These are phyloP conservation scores for Yamadazyma taylorii DNA, from an alignment of 1,139 yeast genomes.

Conservation along the genomic window DNA sequence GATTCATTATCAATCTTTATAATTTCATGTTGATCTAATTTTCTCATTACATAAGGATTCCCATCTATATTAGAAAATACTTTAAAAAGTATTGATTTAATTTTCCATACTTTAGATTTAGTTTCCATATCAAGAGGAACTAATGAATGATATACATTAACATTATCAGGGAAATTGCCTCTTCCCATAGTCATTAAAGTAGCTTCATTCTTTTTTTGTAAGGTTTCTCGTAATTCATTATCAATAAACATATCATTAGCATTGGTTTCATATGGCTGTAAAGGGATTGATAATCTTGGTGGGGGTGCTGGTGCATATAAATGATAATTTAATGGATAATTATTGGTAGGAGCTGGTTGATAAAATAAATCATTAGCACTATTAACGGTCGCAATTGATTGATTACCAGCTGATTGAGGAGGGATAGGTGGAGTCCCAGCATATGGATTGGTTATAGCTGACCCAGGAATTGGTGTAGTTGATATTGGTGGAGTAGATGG, in stretches of 20 bases:
- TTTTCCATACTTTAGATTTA: constrained; percentile 56
- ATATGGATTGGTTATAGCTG: constrained; percentile 7
- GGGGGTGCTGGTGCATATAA: constrained; percentile 89
- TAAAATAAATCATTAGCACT: constrained; percentile 14
- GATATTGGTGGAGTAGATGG: constrained; percentile 4
- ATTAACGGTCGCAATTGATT: constrained; percentile 6
- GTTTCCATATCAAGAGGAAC: constrained; percentile 77
- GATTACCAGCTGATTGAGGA: constrained; percentile 8
- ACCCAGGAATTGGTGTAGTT: constrained; percentile 6
- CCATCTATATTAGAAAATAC: constrained; percentile 83
- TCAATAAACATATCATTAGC: constrained; percentile 72
- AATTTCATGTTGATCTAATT: constrained; percentile 52
- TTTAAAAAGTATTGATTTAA: constrained; percentile 68
- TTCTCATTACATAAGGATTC: constrained; percentile 68
- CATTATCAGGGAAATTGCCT: constrained; percentile 68
- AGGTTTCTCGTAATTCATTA: constrained; percentile 65
- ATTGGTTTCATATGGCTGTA: constrained; percentile 69
- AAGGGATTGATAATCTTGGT: constrained; percentile 60
- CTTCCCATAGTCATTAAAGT: constrained; percentile 63
- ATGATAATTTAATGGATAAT: constrained; percentile 79
- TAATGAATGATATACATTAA: constrained; percentile 82
- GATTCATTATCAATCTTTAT: constrained; percentile 58
- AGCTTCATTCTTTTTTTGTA: constrained; percentile 78
- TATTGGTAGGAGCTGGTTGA: constrained; percentile 18
- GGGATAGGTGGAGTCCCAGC: constrained; percentile 5